Conservation (phyloP, 495 filamentous ascomycete genomes). For the Penicillium pulvis region DNA sequence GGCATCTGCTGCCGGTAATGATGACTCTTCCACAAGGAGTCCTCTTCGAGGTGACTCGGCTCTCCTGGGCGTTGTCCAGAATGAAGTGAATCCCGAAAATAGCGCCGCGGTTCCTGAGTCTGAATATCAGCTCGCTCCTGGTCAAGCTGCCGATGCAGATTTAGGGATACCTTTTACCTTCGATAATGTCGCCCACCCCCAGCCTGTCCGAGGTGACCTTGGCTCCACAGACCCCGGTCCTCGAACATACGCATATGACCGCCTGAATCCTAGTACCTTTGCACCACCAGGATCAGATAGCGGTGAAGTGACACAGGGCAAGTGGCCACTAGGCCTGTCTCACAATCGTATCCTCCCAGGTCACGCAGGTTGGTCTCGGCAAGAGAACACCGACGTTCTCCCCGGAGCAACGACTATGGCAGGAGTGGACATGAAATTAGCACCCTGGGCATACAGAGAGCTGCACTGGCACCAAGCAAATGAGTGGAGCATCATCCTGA, state of each 20-base stretch:
- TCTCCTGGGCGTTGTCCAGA: constrained; percentile 2
- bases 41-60: constrained; percentile 6
- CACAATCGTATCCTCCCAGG: constrained; percentile 14
- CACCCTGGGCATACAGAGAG: constrained; percentile 10
- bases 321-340: constrained; percentile 12
- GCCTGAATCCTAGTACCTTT: constrained; percentile 9
- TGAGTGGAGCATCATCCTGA: constrained; percentile 10
- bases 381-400: constrained; percentile 9
- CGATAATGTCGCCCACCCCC: constrained; percentile 4
- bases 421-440: constrained; percentile 12
- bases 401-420: constrained; percentile 8
- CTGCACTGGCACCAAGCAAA: constrained; percentile 12
- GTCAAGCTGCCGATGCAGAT: constrained; percentile 4
- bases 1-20: constrained; percentile 4
- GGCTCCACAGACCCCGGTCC: constrained; percentile 10
- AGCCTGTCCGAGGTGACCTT: constrained; percentile 12
- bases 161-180: constrained; percentile 11
- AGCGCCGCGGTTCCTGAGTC: constrained; percentile 1
- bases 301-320: constrained; percentile 8
- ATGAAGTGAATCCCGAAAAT: constrained; percentile 5
- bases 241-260: constrained; percentile 11
- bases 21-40: not conserved
- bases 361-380: constrained; percentile 9
- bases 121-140: constrained; percentile 1
- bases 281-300: constrained; percentile 9